These are phyloP conservation scores for Lasiosphaeria ovina DNA, from an alignment of 495 filamentous ascomycete species.

Conservation along the genomic window DNA sequence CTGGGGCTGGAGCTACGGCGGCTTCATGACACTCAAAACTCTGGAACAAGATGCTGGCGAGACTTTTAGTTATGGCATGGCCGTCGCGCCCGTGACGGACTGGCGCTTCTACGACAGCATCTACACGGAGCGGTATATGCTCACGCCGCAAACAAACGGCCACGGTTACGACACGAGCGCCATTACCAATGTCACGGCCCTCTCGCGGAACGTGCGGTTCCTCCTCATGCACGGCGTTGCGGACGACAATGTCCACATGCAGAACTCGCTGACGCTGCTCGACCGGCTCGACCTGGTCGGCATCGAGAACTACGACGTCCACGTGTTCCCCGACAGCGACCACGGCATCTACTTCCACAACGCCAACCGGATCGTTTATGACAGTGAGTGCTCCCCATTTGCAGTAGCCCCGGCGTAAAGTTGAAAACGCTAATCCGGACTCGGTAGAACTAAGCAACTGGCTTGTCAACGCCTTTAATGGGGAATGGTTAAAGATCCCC, in stretches of 20 bases:
- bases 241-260: conserved; percentile 96
- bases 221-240: conserved; percentile 91
- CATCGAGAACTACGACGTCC: conserved; percentile 93
- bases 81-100: conserved; percentile 95
- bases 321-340: conserved; percentile 94
- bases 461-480: conserved; percentile 96
- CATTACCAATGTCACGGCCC: conserved; percentile 66
- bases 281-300: conserved; percentile 81
- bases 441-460: conserved; percentile 79
- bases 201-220: conserved; percentile 76
- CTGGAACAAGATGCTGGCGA: conserved; percentile 84
- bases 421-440: conserved; percentile 8
- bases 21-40: conserved; percentile 96
- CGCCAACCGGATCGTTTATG: conserved; percentile 88
- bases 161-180: conserved; percentile 72
- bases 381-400: conserved; percentile 61
- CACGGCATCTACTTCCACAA: conserved; percentile 96
- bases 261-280: conserved; percentile 82
- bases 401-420: neutral
- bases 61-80: conserved; percentile 96
- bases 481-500: conserved; percentile 81
- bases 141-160: conserved; percentile 78
- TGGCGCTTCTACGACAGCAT: conserved; percentile 95
- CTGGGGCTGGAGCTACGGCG: conserved; percentile 98
- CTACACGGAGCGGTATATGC: conserved; percentile 96